Base-by-base conservation (phyloP, 2,329 filamentous ascomycete species). In the Stachybotrys echinatus region DNA sequence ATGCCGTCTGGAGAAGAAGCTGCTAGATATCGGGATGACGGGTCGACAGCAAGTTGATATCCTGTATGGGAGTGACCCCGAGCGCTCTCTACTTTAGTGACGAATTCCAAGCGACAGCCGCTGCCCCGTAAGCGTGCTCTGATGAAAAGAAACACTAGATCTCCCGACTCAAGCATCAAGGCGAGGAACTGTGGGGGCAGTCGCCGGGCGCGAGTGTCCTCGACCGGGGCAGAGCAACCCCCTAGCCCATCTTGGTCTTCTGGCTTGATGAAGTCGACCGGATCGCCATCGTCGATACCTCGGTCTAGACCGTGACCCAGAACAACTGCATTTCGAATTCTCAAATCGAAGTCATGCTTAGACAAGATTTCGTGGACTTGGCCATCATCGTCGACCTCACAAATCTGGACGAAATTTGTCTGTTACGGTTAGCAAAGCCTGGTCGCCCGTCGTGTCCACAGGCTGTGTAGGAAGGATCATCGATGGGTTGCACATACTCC, bases 141-240 rank as follows among this genome's bases (percentile, higher is more conserved):
- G 44, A 90, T 75, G 65, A 87, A 92, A 21, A 96, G 69, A 57
- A 96, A 96, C 21, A 92, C 76, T 47, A 89, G 73, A 51, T 89
- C 83, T 37, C 85, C 84, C 17, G 80, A 82, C 55, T 88, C 85
- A 8, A 96, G 76, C 20, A 89, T 83, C 17, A 97, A 71, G 4
- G 94, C 78, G 17, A 97, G 72, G 21, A 92, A 73, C 61, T 97
- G 90, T n/a, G 89, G 87, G 12, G 92, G 89, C 49, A 87, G 65
- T 52, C 57, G 22, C 23, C 42, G 55, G 17, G 46, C 45, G 6
- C 34, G 22, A 12, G 27, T 34, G 14, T 34, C 27, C 27, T 34
- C 27, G 27, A 34, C 27, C 14, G 27, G 27, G 14, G 27, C 27
- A 34, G 27, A 34, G 27, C 27, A 34, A 14, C 14, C 27, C 27